These are phyloP conservation scores for Dothistroma pini DNA, from an alignment of 2,329 filamentous ascomycete genomes.

Conservation along the genomic window DNA sequence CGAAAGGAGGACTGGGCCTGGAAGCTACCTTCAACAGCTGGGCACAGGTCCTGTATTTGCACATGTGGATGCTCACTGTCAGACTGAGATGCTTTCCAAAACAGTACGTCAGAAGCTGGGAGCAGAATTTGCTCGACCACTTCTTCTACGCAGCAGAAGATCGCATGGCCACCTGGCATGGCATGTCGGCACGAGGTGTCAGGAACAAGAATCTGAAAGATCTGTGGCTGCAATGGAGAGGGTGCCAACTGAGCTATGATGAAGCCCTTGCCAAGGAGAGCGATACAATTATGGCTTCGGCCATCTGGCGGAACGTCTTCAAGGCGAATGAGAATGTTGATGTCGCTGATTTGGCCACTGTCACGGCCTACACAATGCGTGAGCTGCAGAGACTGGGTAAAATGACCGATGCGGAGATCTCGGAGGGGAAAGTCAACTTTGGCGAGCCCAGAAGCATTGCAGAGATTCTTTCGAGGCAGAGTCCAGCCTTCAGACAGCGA, in stretches of 20 bases:
- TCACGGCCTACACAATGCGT: constrained; percentile 62
- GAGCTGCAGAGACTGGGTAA: constrained; percentile 53
- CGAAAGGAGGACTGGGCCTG: constrained; percentile 55
- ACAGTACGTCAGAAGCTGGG: constrained; percentile 69
- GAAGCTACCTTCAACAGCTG: constrained; percentile 89
- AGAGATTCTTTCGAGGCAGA: constrained; percentile 29
- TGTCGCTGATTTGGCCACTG: constrained; percentile 56
- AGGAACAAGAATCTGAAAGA: constrained; percentile 71
- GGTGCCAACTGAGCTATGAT: constrained; percentile 77
- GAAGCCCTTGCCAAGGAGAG: constrained; percentile 68
- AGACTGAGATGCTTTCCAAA: constrained; percentile 75
- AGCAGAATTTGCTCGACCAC: constrained; percentile 88
- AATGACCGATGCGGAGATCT: constrained; percentile 51
- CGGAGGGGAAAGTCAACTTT: constrained; percentile 50
- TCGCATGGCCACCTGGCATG: constrained; percentile 77
- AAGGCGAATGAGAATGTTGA: constrained; percentile 66
- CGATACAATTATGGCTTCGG: constrained; percentile 72
- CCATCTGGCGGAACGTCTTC: constrained; percentile 92
- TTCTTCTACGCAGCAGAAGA: constrained; percentile 90
- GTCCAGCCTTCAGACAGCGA: constrained; percentile 7
- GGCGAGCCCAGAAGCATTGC: constrained; percentile 41
- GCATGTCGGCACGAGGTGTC: constrained; percentile 53
- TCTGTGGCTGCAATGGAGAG: constrained; percentile 89
- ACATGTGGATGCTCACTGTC: constrained; percentile 87
- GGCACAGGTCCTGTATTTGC: constrained; percentile 93